Evolutionary conservation across 257 asterid genomes (phyloP), one percentile per base, ranked within the genome.

Genomic region (Datura wrightii): DNA sequence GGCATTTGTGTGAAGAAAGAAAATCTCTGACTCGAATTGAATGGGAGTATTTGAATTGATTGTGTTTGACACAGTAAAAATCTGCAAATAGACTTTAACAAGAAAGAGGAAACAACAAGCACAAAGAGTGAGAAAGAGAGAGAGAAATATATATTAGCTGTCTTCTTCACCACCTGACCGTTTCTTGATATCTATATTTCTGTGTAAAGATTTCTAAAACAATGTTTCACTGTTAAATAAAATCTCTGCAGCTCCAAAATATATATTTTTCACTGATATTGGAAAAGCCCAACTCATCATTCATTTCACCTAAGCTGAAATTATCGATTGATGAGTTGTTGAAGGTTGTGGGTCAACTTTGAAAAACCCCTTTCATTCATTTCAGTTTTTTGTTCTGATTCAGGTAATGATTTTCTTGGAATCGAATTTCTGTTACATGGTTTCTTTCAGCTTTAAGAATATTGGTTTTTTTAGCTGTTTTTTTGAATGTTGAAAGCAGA

Each of bases 61-160:
- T 78, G 65, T 15, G 63, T 52, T 78, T 8, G 82, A 78, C 82
- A 78, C 48, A 14, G 82, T 78, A 53, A 78, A 41, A 78, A 78
- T 78, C 82, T 52, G 82, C 36, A 78, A 53, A 52, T 13, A 34
- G 59, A 52, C 15, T 52, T 52, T 78, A 78, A 14, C 82, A 78
- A 31, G 19, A 52, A 78, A 48, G 13, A 24, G 56, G 60, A 48
- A 74, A 48, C 42, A 74, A 8, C 1, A 10, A 72, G n/a, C 19
- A 10, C n/a, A 72, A 48, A 44, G 16, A 56, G 62, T 10, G 56
- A 53, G 58, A 37, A 3, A 37, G 34, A 39, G 14, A 69, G 48
- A 70, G 24, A 71, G 7, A 72, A n/a, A 72, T 19, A 74, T 6
- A 76, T 50, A 52, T 52, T 52, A 76, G 82, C 63, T 78, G 82